These are phyloP conservation scores for Pseudevernia furfuracea DNA, from an alignment of 495 filamentous ascomycete genomes.

Conservation along the genomic window DNA sequence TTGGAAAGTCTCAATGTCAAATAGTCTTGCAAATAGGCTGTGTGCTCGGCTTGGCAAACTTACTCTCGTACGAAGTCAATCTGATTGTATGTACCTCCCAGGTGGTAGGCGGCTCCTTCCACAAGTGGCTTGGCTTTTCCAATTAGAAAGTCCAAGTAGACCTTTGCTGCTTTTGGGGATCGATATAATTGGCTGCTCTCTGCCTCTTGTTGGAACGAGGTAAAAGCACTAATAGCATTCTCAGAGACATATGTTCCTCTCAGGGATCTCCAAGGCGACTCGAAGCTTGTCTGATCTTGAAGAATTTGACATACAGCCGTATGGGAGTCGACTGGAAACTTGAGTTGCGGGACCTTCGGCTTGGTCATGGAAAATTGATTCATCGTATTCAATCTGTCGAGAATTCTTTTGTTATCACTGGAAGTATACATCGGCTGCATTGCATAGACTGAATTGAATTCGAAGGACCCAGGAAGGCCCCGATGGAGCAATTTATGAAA, in stretches of 20 bases:
- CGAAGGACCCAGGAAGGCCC: conserved; percentile 29
- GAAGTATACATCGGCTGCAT: conserved; percentile 31
- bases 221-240: neutral
- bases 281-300: neutral
- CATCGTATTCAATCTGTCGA: conserved; percentile 22
- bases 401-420: conserved; percentile 26
- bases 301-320: neutral
- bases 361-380: conserved; percentile 19
- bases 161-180: neutral
- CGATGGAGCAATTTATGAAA: conserved; percentile 29
- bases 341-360: conserved; percentile 13
- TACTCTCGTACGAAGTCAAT: conserved; percentile 18
- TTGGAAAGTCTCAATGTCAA: no score
- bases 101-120: neutral
- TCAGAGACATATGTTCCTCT: neutral
- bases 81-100: neutral
- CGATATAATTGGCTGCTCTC: neutral
- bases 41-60: neutral
- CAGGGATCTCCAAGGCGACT: conserved; percentile 1
- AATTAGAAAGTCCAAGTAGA: conserved; percentile 1
- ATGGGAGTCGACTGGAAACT: neutral
- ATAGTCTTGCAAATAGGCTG: neutral
- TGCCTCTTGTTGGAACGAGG: neutral
- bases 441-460: conserved; percentile 28
- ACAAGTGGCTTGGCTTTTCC: conserved; percentile 3